Base-by-base conservation (phyloP, 495 filamentous ascomycete species). In the Cryomyces minteri region DNA sequence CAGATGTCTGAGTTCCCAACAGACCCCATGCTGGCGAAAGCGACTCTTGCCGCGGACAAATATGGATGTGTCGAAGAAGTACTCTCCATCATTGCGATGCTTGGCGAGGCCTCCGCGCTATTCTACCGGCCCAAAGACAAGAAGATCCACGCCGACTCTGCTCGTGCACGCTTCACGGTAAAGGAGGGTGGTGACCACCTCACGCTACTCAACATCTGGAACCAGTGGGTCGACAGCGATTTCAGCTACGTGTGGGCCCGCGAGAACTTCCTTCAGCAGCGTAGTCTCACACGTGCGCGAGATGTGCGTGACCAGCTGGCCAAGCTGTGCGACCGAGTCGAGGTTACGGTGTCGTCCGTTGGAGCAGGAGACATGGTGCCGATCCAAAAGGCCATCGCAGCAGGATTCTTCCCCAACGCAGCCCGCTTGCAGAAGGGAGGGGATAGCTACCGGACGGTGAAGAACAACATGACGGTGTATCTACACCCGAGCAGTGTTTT, bases 61-160 rank as follows among this genome's bases (percentile, higher is more conserved):
- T 80, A 87, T 50, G 84, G 82, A 12, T 96, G 92, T 56, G 85
- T 95, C 10, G 84, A 93, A 44, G 90, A 98, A 64, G 81, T 96
- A 10, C 71, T 98, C n/a, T 82, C 82, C 5, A 85, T 98, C 45
- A 82, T 96, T 37, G 78, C 88, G 31, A 93, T 96, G 86, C 73
- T 98, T 5, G 78, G 82, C 55, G 90, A 96, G 66, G 73, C 80
- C 12, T 81, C 79, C 33, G 78, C 86, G 0, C 72, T 98, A 30
- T 98, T 94, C 70, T 94, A 88, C 72, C 76, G 90, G 0, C 90
- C 90, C 7, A 94, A 94, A 60, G 88, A 98, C 64, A 94, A 96
- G 67, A 94, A 94, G 54, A 79, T 95, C 40, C 82, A 94, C 58
- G 92, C 90, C 25, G 90, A 95, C 59, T 81, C 82, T 51, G 90